Evolutionary conservation across 768 basidiomycete species (phyloP), one percentile per base, ranked within the genome.

Genomic region (Pleurotus cornucopiae): DNA sequence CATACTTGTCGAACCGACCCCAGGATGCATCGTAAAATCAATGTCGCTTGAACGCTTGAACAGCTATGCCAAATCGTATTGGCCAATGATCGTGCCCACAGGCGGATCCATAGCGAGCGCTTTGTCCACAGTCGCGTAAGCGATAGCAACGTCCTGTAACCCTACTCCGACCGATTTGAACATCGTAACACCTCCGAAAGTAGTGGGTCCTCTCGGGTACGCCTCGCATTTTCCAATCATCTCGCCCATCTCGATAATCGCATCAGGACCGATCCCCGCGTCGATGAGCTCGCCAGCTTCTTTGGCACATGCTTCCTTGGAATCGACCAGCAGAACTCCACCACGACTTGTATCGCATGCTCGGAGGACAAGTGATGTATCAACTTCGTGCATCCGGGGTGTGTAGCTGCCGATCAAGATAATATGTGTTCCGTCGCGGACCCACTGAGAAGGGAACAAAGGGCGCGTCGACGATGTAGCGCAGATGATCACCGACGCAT

Each of bases 131-230:
- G 93, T 82, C 2, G 86, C 80, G 54, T 71, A 76, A 7, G 91
- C 84, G 57, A 95, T 90, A 0, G 86, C 89, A 4, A 91, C 89
- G 61, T 96, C 94, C 63, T 95, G 93, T n/a, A 91, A 69, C 1
- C 89, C 91, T 5, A 94, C 69, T 2, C 94, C 93, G 4, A 95
- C 94, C 0, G 88, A 89, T 71, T 94, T 95, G 79, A 92, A 94
- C 25, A 95, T 76, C 1, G 86, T 89, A 9, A 94, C 75, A 0
- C 78, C 76, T 0, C 80, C 83, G 3, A 66, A 60, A 21, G 62
- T 16, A 18, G 9, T 54, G 23, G 21, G 6, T 26, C 2, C 30
- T 34, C 30, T 34, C 30, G 30, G 30, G 30, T 34, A 11, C 6
- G 46, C 54, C 4, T 64, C 45, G 16, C 57, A 53, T 12, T 57